phyloP scores from a whole-genome alignment of 768 basidiomycete species.

The Calocybe gangraenosa region DNA sequence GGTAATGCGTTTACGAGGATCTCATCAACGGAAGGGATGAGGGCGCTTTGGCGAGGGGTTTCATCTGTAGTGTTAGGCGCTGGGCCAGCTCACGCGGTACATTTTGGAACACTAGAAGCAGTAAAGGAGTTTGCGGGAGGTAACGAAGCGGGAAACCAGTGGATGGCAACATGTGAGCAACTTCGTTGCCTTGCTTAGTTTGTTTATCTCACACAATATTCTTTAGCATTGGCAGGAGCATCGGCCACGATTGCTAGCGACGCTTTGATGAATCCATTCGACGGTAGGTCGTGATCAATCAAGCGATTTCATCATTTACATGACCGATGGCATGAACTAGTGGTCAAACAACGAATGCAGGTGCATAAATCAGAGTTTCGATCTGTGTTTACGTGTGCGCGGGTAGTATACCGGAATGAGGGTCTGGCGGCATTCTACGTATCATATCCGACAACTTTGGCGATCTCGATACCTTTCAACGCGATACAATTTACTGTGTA shows the following conservation, averaged over 20 bases:
- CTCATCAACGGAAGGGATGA: constrained; percentile 89
- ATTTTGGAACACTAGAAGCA: constrained; percentile 94
- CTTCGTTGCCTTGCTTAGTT: not conserved
- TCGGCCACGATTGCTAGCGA: constrained; percentile 93
- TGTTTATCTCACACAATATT: constrained; percentile 3
- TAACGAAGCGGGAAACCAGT: constrained; percentile 76
- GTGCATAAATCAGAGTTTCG: constrained; percentile 90
- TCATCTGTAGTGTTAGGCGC: constrained; percentile 94
- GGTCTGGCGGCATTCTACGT: constrained; percentile 93
- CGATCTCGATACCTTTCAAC: constrained; percentile 96
- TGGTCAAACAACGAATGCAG: constrained; percentile 99
- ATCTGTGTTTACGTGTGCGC: constrained; percentile 82
- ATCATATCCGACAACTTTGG: constrained; percentile 97
- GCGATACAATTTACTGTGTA: constrained; percentile 98
- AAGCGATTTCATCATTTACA: constrained; percentile 3
- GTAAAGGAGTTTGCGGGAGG: constrained; percentile 92
- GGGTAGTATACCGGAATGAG: constrained; percentile 79
- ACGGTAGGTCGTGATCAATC: constrained; percentile 58
- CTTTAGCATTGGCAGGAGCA: constrained; percentile 84
- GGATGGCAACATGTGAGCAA: constrained; percentile 79
- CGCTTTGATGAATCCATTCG: constrained; percentile 99
- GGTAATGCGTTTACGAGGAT: constrained; percentile 90
- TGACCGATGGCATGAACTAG: constrained; percentile 34
- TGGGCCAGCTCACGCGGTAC: constrained; percentile 96
- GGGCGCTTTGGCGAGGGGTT: constrained; percentile 93